Conservation (phyloP, 2,329 filamentous ascomycete species). For the Trichoderma koningiopsis region DNA sequence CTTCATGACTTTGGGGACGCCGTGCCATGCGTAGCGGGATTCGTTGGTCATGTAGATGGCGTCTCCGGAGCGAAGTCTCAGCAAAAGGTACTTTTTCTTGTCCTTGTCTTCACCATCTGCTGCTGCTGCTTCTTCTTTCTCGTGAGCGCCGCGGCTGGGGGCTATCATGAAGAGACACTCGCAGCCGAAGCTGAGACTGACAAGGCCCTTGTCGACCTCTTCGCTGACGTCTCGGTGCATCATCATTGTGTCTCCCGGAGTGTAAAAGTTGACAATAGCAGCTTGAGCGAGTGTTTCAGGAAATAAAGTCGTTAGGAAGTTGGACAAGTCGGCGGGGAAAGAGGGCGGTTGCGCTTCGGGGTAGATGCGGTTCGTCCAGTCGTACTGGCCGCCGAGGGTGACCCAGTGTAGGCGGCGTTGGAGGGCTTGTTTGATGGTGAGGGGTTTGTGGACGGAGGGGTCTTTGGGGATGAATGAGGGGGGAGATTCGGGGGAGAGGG, state of each 20-base stretch:
- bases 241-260: slow-evolving; percentile 85
- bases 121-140: slow-evolving; percentile 1
- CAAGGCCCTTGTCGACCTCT: slow-evolving; percentile 72
- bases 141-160: slow-evolving; percentile 46
- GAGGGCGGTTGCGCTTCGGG: slow-evolving; percentile 65
- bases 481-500: slow-evolving; percentile 50
- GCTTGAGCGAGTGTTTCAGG: slow-evolving; percentile 79
- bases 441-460: slow-evolving; percentile 70
- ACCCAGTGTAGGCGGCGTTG: slow-evolving; percentile 87
- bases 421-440: slow-evolving; percentile 70
- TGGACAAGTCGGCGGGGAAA: slow-evolving; percentile 74
- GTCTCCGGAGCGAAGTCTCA: slow-evolving; percentile 81
- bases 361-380: slow-evolving; percentile 89
- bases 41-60: slow-evolving; percentile 84
- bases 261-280: slow-evolving; percentile 93
- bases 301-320: slow-evolving; percentile 70
- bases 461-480: slow-evolving; percentile 69
- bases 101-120: slow-evolving; percentile 31
- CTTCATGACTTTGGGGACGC: slow-evolving; percentile 82
- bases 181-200: slow-evolving; percentile 87
- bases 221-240: slow-evolving; percentile 95
- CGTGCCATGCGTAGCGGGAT: slow-evolving; percentile 91
- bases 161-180: slow-evolving; percentile 87
- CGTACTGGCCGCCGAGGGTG: slow-evolving; percentile 92
- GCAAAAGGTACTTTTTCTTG: slow-evolving; percentile 55